A percentile compares a stretch with the other conserved stretches of the same genome.
These are phyloP conservation scores for Solanum etuberosum DNA, from an alignment of 257 asterid species.

Conservation along the genomic window DNA sequence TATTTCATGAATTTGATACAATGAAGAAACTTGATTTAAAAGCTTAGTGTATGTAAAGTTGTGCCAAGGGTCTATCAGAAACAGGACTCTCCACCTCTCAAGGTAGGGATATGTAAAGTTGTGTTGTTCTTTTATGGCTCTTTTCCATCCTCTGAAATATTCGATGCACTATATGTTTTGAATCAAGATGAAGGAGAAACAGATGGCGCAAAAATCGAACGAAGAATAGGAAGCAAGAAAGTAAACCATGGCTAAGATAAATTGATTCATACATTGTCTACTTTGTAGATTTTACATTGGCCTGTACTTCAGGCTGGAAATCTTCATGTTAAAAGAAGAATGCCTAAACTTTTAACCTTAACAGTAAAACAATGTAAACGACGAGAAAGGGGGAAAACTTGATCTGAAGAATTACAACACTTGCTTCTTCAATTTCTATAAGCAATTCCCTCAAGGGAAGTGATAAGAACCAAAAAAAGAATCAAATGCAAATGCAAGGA, in stretches of 20 bases:
- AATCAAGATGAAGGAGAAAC: neutral
- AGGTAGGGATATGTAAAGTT: neutral
- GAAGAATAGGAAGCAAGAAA: neutral
- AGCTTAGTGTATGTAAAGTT: neutral
- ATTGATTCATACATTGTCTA: neutral
- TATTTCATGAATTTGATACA: neutral
- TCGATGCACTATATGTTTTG: neutral
- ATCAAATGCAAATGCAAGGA: constrained; percentile 19
- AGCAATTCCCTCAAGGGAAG: neutral
- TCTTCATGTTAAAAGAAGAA: neutral
- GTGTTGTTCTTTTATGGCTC: neutral
- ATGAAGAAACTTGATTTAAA: neutral
- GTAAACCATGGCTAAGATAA: neutral
- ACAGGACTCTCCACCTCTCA: too few relatives aligned
- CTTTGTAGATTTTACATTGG: neutral
- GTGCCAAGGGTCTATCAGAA: neutral
- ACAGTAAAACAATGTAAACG: neutral
- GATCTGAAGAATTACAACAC: neutral
- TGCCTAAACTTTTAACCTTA: neutral
- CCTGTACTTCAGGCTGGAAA: neutral
- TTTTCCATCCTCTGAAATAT: neutral
- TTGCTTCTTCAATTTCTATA: neutral
- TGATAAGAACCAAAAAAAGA: neutral
- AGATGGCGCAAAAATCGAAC: neutral
- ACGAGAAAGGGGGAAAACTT: neutral